Evolutionary conservation across 805 yeast genomes (phyloP), one percentile per base, ranked within the genome.

Genomic region (Suhomyces faveliae): DNA sequence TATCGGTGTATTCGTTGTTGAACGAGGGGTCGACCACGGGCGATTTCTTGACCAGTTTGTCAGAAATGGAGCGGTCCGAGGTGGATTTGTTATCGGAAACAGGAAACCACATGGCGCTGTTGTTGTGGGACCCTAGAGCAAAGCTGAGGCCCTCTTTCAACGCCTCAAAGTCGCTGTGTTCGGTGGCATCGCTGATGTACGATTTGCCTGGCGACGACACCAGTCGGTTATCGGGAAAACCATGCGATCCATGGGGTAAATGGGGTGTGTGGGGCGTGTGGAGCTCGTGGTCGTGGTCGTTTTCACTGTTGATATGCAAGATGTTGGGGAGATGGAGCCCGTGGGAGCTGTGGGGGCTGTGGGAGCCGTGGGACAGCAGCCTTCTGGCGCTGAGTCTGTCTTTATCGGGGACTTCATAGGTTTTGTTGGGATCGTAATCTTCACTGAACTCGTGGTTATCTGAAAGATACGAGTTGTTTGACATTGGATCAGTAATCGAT

Each of bases 21-120:
- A 21, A 8, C 8, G 45, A 25, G 4, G 21, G 20, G 2, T 22
- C 25, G 21, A 35, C 45, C 27, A n/a, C 15, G 8, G 45, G 37
- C 3, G 37, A 19, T 13, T 15, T 29, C 6, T 17, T 12, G 8
- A 38, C 19, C 43, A 40, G 43, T 25, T 30, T 42, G 12, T 37
- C 46, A 5, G 45, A 38, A 10, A 20, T 29, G 5, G 50, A 19
- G 7, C 22, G 15, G 13, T 30, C 9, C 5, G 43, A 42, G 15
- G 45, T 17, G 4, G 37, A 33, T 4, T 27, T 29, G 12, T 29
- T 39, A 5, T 29, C 42, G 4, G 35, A 30, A 23, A 51, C 51
- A 3, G 73, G 73, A 33, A 68, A 60, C 73, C 73, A 68, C 37
- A 62, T 57, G 10, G 64, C 57, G 7, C 43, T 56, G 5, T 54